Evolutionary conservation across 1,284 basidiomycete genomes (phyloP).

Genomic region (Inonotus obliquus): DNA sequence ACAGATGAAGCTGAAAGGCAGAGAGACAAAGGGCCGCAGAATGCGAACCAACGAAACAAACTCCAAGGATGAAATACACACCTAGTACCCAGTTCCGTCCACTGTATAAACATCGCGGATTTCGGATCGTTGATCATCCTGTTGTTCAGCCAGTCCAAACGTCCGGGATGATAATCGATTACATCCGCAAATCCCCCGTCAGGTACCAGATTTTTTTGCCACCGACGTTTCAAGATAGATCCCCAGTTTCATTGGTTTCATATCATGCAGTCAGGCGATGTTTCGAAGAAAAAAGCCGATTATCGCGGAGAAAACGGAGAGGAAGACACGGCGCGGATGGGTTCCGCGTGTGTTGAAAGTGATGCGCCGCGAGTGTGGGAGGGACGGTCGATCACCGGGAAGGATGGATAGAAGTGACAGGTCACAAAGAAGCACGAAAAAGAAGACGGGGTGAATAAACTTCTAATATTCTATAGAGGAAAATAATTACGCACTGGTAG

Average conservation of each 20-base stretch:
- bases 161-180: neutral
- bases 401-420: too few species aligned
- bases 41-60: neutral
- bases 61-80: constrained; percentile 22
- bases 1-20: neutral
- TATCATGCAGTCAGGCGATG: neutral
- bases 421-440: constrained; percentile 13
- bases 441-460: neutral
- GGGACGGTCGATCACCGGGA: neutral
- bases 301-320: neutral
- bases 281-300: neutral
- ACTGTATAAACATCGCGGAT: constrained; percentile 69
- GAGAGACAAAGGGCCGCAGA: neutral
- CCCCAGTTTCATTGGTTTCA: neutral
- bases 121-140: constrained; percentile 82
- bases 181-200: neutral
- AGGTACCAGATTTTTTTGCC: neutral
- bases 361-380: neutral
- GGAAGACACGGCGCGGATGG: too few species aligned
- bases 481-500: constrained; percentile 60
- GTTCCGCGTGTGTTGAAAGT: neutral
- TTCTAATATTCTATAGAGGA: constrained; percentile 2
- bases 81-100: constrained; percentile 75
- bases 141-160: neutral
- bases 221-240: neutral